Evolutionary conservation across 1,284 basidiomycete species (phyloP).

Genomic region (Ceratobasidium theobromae): DNA sequence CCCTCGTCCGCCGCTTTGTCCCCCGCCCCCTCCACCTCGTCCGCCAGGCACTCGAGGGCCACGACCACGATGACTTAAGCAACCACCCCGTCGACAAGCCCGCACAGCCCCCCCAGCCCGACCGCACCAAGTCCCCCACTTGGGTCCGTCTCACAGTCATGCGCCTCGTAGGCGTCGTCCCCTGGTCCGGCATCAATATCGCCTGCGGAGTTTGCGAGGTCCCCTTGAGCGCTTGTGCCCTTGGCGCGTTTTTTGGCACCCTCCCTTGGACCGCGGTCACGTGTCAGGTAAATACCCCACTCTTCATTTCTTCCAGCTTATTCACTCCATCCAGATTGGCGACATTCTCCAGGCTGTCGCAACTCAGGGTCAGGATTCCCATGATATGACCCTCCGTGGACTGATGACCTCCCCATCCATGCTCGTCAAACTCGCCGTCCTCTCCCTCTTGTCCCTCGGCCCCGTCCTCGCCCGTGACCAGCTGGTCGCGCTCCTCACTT

Average conservation of each 20-base stretch:
- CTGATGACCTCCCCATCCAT: conserved; percentile 71
- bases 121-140: conserved; percentile 51
- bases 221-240: conserved; percentile 66
- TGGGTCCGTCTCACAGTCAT: conserved; percentile 86
- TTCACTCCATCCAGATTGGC: conserved; percentile 57
- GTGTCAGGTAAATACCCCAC: conserved; percentile 63
- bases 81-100: not conserved
- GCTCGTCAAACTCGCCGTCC: conserved; percentile 67
- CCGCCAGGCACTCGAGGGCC: conserved; percentile 63
- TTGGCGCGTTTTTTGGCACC: conserved; percentile 78
- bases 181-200: conserved; percentile 93
- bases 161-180: conserved; percentile 84
- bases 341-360: conserved; percentile 71
- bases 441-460: conserved; percentile 73
- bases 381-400: conserved; percentile 64
- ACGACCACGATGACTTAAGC: conserved; percentile 40
- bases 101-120: not conserved
- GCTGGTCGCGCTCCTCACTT: conserved; percentile 54
- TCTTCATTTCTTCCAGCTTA: conserved; percentile 27
- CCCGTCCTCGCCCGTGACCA: conserved; percentile 70
- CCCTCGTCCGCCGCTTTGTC: conserved; percentile 75
- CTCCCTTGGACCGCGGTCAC: conserved; percentile 82
- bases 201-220: conserved; percentile 89
- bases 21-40: conserved; percentile 83
- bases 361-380: conserved; percentile 47